Conservation (phyloP, 83 land plant species). For the Picea abies region DNA sequence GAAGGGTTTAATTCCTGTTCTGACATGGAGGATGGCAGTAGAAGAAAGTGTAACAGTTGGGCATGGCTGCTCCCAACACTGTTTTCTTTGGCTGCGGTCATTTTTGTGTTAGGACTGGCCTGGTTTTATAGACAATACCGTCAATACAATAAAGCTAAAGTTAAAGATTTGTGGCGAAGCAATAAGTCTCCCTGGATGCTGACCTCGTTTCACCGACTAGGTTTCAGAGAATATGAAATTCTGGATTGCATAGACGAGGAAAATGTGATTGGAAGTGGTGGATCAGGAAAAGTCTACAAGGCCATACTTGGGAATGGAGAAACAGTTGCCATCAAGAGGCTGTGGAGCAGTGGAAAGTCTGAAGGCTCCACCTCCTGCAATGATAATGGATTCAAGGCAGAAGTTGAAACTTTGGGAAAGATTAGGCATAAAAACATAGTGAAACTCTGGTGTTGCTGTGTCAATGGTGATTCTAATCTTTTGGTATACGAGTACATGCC, state of each 20-base stretch:
- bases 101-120: constrained; percentile 2
- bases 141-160: background rate
- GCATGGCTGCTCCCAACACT: constrained; percentile 10
- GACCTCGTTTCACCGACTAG: constrained; percentile 46
- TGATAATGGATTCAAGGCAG: constrained; percentile 47
- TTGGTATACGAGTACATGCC: constrained; percentile 35
- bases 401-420: constrained; percentile 32
- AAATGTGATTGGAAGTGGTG: constrained; percentile 57
- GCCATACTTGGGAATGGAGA: constrained; percentile 36
- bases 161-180: background rate
- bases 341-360: constrained; percentile 34
- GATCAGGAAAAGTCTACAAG: constrained; percentile 55
- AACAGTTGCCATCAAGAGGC: constrained; percentile 14
- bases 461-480: constrained; percentile 44
- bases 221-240: constrained; percentile 35
- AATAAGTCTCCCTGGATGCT: background rate
- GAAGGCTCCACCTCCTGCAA: background rate
- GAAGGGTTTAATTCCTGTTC: constrained; percentile 1
- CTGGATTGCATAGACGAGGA: constrained; percentile 29
- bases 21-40: constrained; percentile 4
- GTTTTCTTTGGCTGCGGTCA: constrained; percentile 1
- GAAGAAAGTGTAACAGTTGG: background rate
- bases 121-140: background rate
- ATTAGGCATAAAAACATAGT: constrained; percentile 8
- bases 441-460: constrained; percentile 62